Evolutionary conservation across 2,329 filamentous ascomycete species (phyloP), one percentile per base, ranked within the genome.

Genomic region (Fusarium fracticaudum): DNA sequence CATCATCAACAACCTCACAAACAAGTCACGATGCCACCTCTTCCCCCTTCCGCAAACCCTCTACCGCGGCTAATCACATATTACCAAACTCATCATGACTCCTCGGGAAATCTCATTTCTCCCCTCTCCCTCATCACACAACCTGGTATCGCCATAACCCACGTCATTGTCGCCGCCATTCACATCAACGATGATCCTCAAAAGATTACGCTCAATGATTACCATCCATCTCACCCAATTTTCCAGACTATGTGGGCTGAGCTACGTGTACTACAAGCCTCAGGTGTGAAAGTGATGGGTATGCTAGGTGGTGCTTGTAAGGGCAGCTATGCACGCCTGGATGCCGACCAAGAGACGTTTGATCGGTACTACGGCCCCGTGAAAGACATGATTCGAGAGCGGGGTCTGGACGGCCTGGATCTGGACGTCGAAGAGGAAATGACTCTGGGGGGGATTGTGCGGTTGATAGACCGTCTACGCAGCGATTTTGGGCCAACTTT

Each of bases 301-400:
- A 96, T 98, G 93, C 86, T 98, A 4, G 95, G 95, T 44, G 95
- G 95, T 22, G 94, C 95, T 6, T 94, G 94, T 0, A 87, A 88
- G 67, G 95, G 95, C 17, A 92, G 91, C 18, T 98, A 89, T 63
- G 33, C 69, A 54, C 86, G 87, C 1, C 87, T 91, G 8, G 89
- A 92, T 77, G 89, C 90, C 64, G 80, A 80, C 51, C 80, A 85
- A 43, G 84, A 87, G 59, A 84, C 86, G 31, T 97, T 97, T 78
- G 93, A 97, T 82, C 81, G 84, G 22, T 94, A 93, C 84, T 97
- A 97, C 79, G 78, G 78, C 0, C 93, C 93, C 6, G 84, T 97
- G 26, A 86, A 89, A 37, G 86, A 91, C 71, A 83, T 95, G 71
- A 86, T 97, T 44, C 86, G 87, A 5, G 84, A 86, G 29, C 87